Base-by-base conservation (phyloP, 345 rosid species). In the Salix dunnii region DNA sequence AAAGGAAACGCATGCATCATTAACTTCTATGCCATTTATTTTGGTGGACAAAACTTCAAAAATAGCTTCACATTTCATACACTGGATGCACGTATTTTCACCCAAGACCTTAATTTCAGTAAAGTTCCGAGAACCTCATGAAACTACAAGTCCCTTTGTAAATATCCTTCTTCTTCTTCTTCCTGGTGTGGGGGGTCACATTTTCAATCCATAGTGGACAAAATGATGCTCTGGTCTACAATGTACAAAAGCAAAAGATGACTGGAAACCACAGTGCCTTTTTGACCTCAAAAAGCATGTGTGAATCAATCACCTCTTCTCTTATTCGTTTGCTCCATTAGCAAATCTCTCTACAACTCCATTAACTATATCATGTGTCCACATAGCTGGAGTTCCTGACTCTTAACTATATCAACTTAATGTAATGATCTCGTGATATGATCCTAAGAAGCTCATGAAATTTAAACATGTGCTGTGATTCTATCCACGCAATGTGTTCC, bases 191-290 rank as follows among this genome's bases (percentile, higher is more conserved):
- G 67, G 63, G 46, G 78, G 11, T 68, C 68, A 65, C 51, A 79
- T 14, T 73, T 77, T 73, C 78, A 71, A 46, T 60, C 70, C 82
- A 69, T 27, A 69, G 69, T 27, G 55, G 55, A 43, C 76, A 72
- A 23, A 66, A 71, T 80, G 51, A 80, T 76, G 53, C 64, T 58
- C 31, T 67, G 79, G 73, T 76, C 83, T 75, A 60, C 76, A 76
- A 30, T 72, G 64, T 18, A 66, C 79, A 80, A 76, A 76, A 80
- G 83, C 83, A 49, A 76, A 80, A 80, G 68, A 31, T 46, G 67
- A 40, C 73, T 72, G 28, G 64, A 55, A 76, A 18, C 27, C 70
- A 30, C 23, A 18, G 27, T 7, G 3, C 69, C 74, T 80, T 76
- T 40, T 76, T 72, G 83, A 55, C 83, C 76, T 66, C 25, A 6